Base-by-base conservation (phyloP, 768 basidiomycete genomes). In the Leccinum incarnatum region DNA sequence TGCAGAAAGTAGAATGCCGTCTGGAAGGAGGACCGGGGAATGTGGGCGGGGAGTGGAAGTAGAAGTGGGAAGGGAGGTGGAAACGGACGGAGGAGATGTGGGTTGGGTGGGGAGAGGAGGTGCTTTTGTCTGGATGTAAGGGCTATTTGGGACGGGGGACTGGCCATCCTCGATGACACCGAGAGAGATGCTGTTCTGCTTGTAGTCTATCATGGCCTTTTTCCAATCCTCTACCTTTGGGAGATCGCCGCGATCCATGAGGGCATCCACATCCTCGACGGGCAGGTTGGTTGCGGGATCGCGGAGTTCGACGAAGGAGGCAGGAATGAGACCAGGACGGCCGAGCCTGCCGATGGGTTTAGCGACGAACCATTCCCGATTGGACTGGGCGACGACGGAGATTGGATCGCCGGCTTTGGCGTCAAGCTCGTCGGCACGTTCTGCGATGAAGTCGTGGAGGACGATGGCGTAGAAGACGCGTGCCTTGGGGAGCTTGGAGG, bases 181-280 rank as follows among this genome's bases (percentile, higher is more conserved):
- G 17, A 99, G 83, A 6, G 95, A 83, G 70, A 99, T 99, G 72
- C 92, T 93, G 72, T 88, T 93, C 64, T 94, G 92, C 74, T 98
- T 98, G 79, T 99, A 99, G 65, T 81, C 89, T 56, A 95, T 83
- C 82, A 98, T 92, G 21, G 93, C 89, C 66, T 88, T 87, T 74
- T 98, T 98, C 97, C 97, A 99, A 60, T 98, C 95, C 72, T 99
- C 97, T n/a, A 99, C 95, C 62, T 86, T 89, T 25, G 97, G 97
- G 19, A 99, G 81, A 59, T 88, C 89, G 19, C 94, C 95, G 14
- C 83, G 82, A 66, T 94, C 89, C 73, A 98, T 93, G 56, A 97
- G 82, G 7, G 80, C 78, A 25, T 83, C 80, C 5, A 95, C 80
- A 62, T 97, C 89, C 15, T 80, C 76, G 64, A 98, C 79, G 27